Base-by-base conservation (phyloP, 2,329 filamentous ascomycete species). In the Penicillium sp. region DNA sequence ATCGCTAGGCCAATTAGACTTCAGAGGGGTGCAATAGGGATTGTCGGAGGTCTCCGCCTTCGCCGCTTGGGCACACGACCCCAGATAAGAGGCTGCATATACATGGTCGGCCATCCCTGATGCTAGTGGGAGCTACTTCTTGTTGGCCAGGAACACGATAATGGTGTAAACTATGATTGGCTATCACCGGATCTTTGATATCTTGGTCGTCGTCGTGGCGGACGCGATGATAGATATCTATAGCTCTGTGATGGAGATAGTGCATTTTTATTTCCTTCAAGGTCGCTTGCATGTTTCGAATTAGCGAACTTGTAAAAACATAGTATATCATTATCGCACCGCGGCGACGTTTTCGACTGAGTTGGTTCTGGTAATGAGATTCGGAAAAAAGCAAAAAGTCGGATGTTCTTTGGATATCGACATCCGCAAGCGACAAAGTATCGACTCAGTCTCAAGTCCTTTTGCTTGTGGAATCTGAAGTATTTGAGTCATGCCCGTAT, bases 41-140 rank as follows among this genome's bases (percentile, higher is more conserved):
- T 52, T 42, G 36, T 59, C 53, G 56, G 53, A 57, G 56, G 49
- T 59, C 56, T 52, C 56, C 56, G 56, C 49, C 34, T 44, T 42
- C 31, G 28, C 12, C 24, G 18, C 23, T 36, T 21, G 41, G 29
- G 33, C 39, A 42, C 39, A 18, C 16, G 31, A 48, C 38, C 24
- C 23, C 10, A 28, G 47, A 43, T 43, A 49, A 45, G 42, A 41
- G 36, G 44, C n/a, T 18, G 31, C 41, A 45, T 38, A 33, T 42
- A 45, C 44, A 43, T 45, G 24, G 31, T 39, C 5, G 15, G n/a
- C n/a, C 29, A 42, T 50, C 43, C 23, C 38, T 18, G 10, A 8
- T 21, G 28, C 33, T 34, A 23, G n/a, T 18, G 18, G 15, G n/a
- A 42, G 38, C 38, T 48, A 31, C 18, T 13, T 16, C 45, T 44